phyloP scores from a whole-genome alignment of 2,329 filamentous ascomycete genomes.

The Lizonia empirigonia region DNA sequence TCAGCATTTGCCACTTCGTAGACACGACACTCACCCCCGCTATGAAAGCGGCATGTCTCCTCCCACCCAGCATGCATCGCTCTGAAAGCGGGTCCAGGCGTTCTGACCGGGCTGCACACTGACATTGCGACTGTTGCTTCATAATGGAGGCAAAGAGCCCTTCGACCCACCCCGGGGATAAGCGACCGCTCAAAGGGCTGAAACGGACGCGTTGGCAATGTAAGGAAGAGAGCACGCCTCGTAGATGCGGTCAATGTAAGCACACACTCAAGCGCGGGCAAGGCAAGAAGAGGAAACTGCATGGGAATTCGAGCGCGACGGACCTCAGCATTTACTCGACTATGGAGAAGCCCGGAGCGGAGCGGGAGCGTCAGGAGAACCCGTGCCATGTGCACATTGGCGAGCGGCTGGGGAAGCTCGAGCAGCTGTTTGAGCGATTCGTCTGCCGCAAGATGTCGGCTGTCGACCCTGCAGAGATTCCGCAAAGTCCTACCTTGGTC shows the following conservation, averaged over 20 bases:
- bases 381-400: conserved; percentile 39
- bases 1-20: conserved; percentile 35
- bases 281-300: conserved; percentile 43
- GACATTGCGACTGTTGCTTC: not conserved
- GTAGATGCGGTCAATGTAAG: too few relatives aligned
- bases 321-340: conserved; percentile 20
- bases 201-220: conserved; percentile 45
- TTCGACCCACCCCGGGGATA: conserved; percentile 22
- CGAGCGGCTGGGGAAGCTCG: conserved; percentile 42
- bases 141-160: conserved; percentile 27
- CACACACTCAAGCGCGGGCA: too few relatives aligned
- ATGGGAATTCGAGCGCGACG: conserved; percentile 20
- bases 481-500: conserved; percentile 29
- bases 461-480: conserved; percentile 13
- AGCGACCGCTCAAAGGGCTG: conserved; percentile 35
- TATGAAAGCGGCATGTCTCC: conserved; percentile 42
- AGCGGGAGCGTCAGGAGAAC: conserved; percentile 25
- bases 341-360: conserved; percentile 21
- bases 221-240: conserved; percentile 28
- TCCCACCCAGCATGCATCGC: conserved; percentile 24
- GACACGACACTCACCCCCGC: conserved; percentile 33
- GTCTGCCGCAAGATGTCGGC: conserved; percentile 40
- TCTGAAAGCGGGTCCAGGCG: conserved; percentile 12
- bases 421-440: conserved; percentile 45
- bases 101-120: not conserved